phyloP scores from a whole-genome alignment of 441 rosid species.

The Cnidoscolus chayamansa region DNA sequence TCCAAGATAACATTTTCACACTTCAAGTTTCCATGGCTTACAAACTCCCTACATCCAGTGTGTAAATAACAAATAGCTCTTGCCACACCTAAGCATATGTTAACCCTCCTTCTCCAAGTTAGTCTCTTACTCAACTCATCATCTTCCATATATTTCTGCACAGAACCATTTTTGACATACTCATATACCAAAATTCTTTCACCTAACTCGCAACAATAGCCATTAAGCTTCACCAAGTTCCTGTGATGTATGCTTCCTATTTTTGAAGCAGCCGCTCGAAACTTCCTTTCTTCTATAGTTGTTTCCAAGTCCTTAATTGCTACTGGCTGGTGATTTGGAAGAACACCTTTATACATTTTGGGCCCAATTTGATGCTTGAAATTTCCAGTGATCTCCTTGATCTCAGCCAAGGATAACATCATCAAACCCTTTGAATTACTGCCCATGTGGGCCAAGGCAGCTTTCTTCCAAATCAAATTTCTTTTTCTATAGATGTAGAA shows the following conservation, averaged over 20 bases:
- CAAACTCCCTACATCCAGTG: conserved; percentile 65
- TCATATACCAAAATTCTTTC: conserved; percentile 64
- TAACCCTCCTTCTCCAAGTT: conserved; percentile 62
- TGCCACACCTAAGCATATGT: conserved; percentile 55
- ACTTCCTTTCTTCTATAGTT: conserved; percentile 53
- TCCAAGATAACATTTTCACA: conserved; percentile 62
- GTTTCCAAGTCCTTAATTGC: conserved; percentile 53
- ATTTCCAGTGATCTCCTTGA: conserved; percentile 50
- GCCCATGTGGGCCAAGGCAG: conserved; percentile 35
- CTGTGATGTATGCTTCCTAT: conserved; percentile 76
- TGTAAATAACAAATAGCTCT: conserved; percentile 70
- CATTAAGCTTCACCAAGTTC: conserved; percentile 65
- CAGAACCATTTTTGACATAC: conserved; percentile 52
- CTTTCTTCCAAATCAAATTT: conserved; percentile 38
- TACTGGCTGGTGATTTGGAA: conserved; percentile 47
- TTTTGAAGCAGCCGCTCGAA: conserved; percentile 61
- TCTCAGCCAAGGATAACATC: conserved; percentile 55
- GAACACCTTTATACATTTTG: conserved; percentile 54
- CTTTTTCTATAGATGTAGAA: conserved; percentile 50
- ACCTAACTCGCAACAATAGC: conserved; percentile 61
- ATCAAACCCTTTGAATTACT: conserved; percentile 52
- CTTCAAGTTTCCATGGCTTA: conserved; percentile 74
- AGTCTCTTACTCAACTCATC: conserved; percentile 47
- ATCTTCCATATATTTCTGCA: conserved; percentile 53
- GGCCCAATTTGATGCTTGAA: conserved; percentile 61